phyloP scores from a whole-genome alignment of 1,139 yeast species.

The Magnusiomyces clavatus region DNA sequence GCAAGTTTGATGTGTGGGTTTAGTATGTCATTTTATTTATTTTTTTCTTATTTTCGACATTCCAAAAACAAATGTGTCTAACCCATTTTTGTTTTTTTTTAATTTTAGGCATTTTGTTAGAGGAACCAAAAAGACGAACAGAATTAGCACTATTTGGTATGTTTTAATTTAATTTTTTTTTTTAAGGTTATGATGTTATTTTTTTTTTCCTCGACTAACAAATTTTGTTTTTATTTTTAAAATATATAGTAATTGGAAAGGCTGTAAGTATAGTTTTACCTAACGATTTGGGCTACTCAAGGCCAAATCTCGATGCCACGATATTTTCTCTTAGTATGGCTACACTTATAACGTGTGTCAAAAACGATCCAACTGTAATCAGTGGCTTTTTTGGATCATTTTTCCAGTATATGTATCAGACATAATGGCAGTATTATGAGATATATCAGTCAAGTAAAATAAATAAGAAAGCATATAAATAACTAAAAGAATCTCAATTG shows the following conservation, averaged over 20 bases:
- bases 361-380: neutral
- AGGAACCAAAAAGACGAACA: conserved; percentile 33
- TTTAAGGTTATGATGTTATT: too few species aligned
- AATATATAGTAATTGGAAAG: conserved; percentile 9
- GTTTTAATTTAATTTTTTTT: conserved; percentile 1
- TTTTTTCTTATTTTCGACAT: neutral
- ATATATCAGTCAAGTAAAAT: too few species aligned
- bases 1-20: conserved; percentile 35
- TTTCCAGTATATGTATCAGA: neutral
- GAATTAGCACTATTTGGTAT: conserved; percentile 37
- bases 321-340: conserved; percentile 5
- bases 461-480: neutral
- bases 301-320: neutral
- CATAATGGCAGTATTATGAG: too few species aligned
- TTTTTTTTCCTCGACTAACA: conserved; percentile 22
- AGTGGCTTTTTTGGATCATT: conserved; percentile 4
- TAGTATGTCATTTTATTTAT: conserved; percentile 19
- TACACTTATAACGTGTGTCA: neutral
- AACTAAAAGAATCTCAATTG: neutral
- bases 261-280: conserved; percentile 12
- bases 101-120: conserved; percentile 27
- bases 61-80: neutral
- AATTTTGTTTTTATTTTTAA: neutral
- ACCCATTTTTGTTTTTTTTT: neutral
- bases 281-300: conserved; percentile 6